Evolutionary conservation across 148 eudicot species (phyloP).

Genomic region (Pharnaceum exiguum): DNA sequence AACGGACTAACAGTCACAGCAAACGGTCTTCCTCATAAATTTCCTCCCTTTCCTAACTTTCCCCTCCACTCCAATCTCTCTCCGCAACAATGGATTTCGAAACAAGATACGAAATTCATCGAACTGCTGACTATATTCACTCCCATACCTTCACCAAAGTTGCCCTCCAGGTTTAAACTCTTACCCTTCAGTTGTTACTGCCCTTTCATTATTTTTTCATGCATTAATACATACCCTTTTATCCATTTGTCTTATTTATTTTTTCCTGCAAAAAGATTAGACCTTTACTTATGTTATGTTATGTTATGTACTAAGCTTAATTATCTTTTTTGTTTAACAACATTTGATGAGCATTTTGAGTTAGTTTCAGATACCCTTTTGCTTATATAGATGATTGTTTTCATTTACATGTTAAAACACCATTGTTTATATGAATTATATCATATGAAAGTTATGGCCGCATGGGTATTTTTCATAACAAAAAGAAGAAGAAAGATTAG

Average conservation of each 20-base stretch:
- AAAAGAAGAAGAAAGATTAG: neutral
- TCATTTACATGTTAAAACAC: too few species aligned
- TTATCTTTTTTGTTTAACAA: too few species aligned
- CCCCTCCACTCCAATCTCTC: neutral
- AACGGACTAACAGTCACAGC: neutral
- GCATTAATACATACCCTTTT: neutral
- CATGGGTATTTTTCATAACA: neutral
- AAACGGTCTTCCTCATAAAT: neutral
- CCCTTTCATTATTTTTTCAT: neutral
- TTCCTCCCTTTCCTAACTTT: neutral
- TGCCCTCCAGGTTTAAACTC: slow-evolving; percentile 62
- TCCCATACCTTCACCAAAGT: slow-evolving; percentile 46
- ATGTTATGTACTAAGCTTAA: too few species aligned
- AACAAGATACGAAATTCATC: slow-evolving; percentile 50
- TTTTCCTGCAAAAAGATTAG: too few species aligned
- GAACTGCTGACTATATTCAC: slow-evolving; percentile 53
- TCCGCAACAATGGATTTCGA: slow-evolving; percentile 44
- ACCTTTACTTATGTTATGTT: too few species aligned
- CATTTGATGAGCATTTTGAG: too few species aligned
- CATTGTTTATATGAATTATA: too few species aligned
- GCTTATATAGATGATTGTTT: too few species aligned
- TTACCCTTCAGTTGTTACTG: neutral
- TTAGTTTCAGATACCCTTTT: too few species aligned
- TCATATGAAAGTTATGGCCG: neutral
- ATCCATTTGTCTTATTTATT: neutral